Evolutionary conservation across 139 green algal species (phyloP).

Genomic region (Nannochloris sp.): DNA sequence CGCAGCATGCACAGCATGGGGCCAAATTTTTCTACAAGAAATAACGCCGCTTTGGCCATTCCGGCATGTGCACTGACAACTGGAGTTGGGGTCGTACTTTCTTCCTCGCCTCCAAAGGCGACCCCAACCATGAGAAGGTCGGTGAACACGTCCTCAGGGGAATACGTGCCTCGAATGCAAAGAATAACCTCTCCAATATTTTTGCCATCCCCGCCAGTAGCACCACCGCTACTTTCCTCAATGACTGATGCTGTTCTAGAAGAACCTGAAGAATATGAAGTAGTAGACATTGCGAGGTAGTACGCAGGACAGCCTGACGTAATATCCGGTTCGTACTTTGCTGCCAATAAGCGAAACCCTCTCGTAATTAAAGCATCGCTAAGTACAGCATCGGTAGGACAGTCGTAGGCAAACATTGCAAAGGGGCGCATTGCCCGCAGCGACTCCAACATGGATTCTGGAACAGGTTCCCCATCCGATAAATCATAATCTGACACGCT

Average conservation of each 20-base stretch:
- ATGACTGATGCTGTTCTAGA: too few relatives aligned
- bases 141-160: constrained; percentile 24
- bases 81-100: too few relatives aligned
- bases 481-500: not conserved
- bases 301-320: constrained; percentile 16
- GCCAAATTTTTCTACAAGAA: constrained; percentile 4
- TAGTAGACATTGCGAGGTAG: constrained; percentile 5
- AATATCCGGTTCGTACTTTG: constrained; percentile 11
- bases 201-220: not conserved
- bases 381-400: constrained; percentile 3
- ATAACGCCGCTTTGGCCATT: constrained; percentile 11
- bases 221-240: not conserved
- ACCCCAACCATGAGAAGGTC: constrained; percentile 22
- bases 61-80: constrained; percentile 15
- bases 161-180: constrained; percentile 17
- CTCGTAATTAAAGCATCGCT: not conserved
- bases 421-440: not conserved
- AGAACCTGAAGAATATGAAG: too few relatives aligned
- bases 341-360: constrained; percentile 3
- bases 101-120: constrained; percentile 4
- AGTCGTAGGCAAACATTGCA: constrained; percentile 14
- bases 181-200: constrained; percentile 10
- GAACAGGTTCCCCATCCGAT: not conserved
- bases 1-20: constrained; percentile 5
- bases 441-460: not conserved